These are phyloP conservation scores for Podospora tetraspora DNA, from an alignment of 495 filamentous ascomycete species.

Conservation along the genomic window DNA sequence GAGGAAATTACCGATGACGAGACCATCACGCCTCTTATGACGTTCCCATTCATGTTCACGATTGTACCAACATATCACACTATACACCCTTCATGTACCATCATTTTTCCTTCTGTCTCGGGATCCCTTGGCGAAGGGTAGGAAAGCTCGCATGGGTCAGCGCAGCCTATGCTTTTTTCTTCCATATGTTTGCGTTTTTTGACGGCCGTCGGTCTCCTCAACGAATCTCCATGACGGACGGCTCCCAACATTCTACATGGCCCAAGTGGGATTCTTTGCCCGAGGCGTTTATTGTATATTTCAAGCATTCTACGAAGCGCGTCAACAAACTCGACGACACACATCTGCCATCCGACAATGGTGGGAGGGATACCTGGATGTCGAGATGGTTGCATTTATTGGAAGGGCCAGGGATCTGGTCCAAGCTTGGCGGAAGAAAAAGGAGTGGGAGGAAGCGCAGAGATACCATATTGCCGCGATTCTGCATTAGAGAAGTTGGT, in stretches of 20 bases:
- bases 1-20: slow-evolving; percentile 25
- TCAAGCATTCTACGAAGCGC: slow-evolving; percentile 1
- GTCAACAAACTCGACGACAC: not conserved
- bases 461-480: slow-evolving; percentile 3
- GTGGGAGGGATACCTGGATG: not conserved
- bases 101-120: slow-evolving; percentile 1
- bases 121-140: not conserved
- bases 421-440: not conserved
- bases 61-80: slow-evolving; percentile 22
- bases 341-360: not conserved
- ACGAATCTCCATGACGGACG: not conserved
- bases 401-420: not conserved
- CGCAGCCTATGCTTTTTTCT: not conserved
- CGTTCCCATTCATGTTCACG: slow-evolving; percentile 18
- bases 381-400: not conserved
- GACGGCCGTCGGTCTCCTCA: not conserved
- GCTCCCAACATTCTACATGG: not conserved
- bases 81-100: slow-evolving; percentile 13
- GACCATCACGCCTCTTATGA: slow-evolving; percentile 20
- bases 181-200: not conserved
- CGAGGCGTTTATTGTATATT: slow-evolving; percentile 12
- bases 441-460: not conserved
- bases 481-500: slow-evolving; percentile 1
- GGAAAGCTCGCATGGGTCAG: not conserved
- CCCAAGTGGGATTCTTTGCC: slow-evolving; percentile 6